Evolutionary conservation across 176 grass and related monocot species (phyloP).

Genomic region (Aegilops speltoides): DNA sequence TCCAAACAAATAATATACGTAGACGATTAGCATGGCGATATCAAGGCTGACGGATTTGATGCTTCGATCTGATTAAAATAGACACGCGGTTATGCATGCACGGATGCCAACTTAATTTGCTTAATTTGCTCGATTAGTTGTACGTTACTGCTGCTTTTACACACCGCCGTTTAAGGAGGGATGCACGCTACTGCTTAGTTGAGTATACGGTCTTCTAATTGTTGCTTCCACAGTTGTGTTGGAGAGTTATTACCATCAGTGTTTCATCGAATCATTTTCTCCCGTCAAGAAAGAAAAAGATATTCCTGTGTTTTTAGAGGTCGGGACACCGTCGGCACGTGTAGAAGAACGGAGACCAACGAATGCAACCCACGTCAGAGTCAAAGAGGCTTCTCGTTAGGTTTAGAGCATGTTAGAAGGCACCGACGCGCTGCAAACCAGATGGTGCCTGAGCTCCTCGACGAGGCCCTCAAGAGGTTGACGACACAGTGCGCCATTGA

Average conservation of each 20-base stretch:
- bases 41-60: neutral
- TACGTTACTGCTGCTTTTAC: conserved; percentile 4
- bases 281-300: no score
- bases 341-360: no score
- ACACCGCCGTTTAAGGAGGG: neutral
- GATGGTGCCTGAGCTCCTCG: no score
- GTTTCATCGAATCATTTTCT: neutral
- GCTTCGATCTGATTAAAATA: neutral
- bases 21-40: neutral
- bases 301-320: neutral
- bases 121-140: neutral
- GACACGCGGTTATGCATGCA: neutral
- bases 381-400: no score
- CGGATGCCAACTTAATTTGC: neutral
- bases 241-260: neutral
- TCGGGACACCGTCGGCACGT: no score
- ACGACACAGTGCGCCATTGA: no score
- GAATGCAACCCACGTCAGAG: no score
- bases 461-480: no score
- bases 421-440: no score
- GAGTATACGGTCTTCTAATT: neutral
- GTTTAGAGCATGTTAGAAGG: no score
- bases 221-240: neutral
- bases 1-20: no score
- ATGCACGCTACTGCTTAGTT: neutral